Conservation (phyloP, 176 grass and related monocot species). For the Aegilops speltoides region DNA sequence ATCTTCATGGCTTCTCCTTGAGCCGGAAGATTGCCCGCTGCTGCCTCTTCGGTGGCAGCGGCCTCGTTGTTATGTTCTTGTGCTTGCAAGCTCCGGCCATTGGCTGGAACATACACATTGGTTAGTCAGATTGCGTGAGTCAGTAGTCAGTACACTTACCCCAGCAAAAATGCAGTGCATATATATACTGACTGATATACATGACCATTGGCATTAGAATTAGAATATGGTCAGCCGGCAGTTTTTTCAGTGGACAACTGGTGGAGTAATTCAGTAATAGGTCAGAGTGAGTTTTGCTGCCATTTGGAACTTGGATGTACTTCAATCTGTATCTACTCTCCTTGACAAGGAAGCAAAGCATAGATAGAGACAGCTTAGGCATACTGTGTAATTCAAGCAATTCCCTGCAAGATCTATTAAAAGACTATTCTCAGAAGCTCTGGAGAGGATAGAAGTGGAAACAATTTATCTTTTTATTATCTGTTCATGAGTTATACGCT, state of each 20-base stretch:
- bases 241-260: not conserved
- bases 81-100: slow-evolving; percentile 55
- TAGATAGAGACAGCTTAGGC: not conserved
- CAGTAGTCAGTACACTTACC: slow-evolving; percentile 8
- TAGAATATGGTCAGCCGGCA: not conserved
- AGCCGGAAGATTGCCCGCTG: not conserved
- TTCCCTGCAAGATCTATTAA: not conserved
- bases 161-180: slow-evolving; percentile 42
- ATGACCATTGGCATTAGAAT: not conserved
- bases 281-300: not conserved
- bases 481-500: not conserved
- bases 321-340: not conserved
- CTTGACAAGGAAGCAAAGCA: slow-evolving; percentile 28
- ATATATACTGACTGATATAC: not conserved
- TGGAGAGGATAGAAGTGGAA: not conserved
- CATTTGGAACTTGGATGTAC: not conserved
- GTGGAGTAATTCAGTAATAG: not conserved
- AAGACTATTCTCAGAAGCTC: not conserved
- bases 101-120: slow-evolving; percentile 51
- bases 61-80: slow-evolving; percentile 38
- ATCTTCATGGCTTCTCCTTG: slow-evolving; percentile 41
- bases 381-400: not conserved
- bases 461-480: not conserved
- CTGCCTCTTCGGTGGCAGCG: not conserved
- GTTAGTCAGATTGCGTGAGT: slow-evolving; percentile 36